Base-by-base conservation (phyloP, 169 alveolate species). In the Eimeria sp. region DNA sequence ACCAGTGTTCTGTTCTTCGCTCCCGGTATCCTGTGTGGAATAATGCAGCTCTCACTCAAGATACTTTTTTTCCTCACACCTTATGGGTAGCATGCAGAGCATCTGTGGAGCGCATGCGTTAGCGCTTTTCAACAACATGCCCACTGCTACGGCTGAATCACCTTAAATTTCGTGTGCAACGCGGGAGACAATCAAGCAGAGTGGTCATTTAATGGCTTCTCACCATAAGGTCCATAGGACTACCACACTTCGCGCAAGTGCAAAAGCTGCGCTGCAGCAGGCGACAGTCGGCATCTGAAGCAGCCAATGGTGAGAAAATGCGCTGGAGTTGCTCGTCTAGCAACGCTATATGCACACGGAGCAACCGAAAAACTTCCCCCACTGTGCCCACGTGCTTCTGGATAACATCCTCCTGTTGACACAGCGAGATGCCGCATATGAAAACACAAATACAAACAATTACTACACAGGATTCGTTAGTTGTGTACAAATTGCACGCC, bases 201-300 rank as follows among this genome's bases (percentile, higher is more conserved):
- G 80, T 22, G 51, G 9, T 25, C 45, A n/a, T 67, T 27, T 13
- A 51, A 27, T 9, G 58, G 6, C 11, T 67, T 34, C 92, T 40
- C 78, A 86, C 92, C 82, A 58, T 86, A 34, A 86, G 92, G 92
- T 86, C 67, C 92, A 86, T 86, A 13, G 78, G 22, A 57, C 54
- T 54, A 61, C 92, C 92, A 43, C 92, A 86, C 61, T 86, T 86
- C 49, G 92, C 92, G 61, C 92, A 86, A 49, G 58, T 14, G 92
- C 92, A 86, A 22, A 86, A 86, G 78, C 25, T 34, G 40, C 78
- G 67, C 27, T 61, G 80, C 43, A 86, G 58, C 58, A 86, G 9
- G 34, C 92, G 92, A 40, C 65, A 25, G 27, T 86, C 92, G 9
- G 92, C 75, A 34, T 57, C 92, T 25, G 92, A 86, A 61, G 78